Evolutionary conservation across 2,329 filamentous ascomycete species (phyloP).

Genomic region (Didymella segeticola): DNA sequence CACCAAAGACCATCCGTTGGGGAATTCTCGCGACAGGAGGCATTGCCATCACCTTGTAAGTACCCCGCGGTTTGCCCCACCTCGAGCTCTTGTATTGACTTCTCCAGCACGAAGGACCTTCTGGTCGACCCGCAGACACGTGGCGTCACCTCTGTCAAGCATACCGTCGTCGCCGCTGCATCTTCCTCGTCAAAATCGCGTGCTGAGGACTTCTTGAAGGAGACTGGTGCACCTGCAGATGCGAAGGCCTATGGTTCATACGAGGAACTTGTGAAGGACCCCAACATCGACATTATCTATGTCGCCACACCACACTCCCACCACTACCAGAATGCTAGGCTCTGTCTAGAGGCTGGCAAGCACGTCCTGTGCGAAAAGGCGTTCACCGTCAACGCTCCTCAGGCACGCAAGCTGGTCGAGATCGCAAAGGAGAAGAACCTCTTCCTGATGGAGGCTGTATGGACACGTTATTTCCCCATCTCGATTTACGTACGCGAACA

Average conservation of each 20-base stretch:
- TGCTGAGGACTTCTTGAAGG: constrained; percentile 75
- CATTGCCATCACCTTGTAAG: constrained; percentile 55
- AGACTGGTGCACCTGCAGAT: constrained; percentile 70
- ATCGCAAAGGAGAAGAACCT: constrained; percentile 72
- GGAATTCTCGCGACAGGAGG: constrained; percentile 58
- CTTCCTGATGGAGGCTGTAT: constrained; percentile 69
- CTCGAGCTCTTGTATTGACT: constrained; percentile 13
- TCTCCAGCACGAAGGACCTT: constrained; percentile 70
- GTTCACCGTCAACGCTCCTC: constrained; percentile 81
- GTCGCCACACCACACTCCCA: constrained; percentile 90
- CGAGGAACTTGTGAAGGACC: constrained; percentile 77
- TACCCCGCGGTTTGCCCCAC: constrained; percentile 28
- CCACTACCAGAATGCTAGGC: constrained; percentile 89
- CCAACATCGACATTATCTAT: constrained; percentile 84
- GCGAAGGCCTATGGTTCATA: constrained; percentile 82
- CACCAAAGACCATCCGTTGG: constrained; percentile 50
- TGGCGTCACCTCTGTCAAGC: constrained; percentile 73
- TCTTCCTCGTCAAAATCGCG: constrained; percentile 76
- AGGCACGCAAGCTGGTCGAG: constrained; percentile 74
- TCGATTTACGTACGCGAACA: constrained; percentile 77
- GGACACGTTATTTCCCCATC: constrained; percentile 88
- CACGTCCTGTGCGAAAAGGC: constrained; percentile 91
- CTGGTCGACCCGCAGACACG: constrained; percentile 75
- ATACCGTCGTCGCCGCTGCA: constrained; percentile 79
- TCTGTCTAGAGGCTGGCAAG: constrained; percentile 84